Evolutionary conservation across 192 early-diverging fungal species (phyloP).

Genomic region (Linnemannia exigua): DNA sequence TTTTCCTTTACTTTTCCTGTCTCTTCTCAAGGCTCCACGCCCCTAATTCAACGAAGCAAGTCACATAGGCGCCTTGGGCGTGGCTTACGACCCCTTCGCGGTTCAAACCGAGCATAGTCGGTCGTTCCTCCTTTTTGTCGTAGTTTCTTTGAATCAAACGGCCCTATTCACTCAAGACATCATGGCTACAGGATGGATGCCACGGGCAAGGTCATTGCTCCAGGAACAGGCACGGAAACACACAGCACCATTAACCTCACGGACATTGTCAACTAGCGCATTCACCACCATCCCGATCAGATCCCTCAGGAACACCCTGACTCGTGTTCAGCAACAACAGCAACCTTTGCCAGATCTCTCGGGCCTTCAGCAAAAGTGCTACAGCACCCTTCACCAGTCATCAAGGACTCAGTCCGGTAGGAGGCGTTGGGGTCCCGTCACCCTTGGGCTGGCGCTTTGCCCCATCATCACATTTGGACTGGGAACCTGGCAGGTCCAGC

Average conservation of each 20-base stretch:
- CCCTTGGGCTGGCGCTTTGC: slow-evolving; percentile 55
- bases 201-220: not conserved
- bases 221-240: not conserved
- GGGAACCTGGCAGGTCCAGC: slow-evolving; percentile 90
- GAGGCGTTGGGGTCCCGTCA: slow-evolving; percentile 43
- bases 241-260: not conserved
- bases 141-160: not conserved
- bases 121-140: not conserved
- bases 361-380: not conserved
- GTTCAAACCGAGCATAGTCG: not conserved
- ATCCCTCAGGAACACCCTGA: not conserved
- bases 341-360: not conserved
- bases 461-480: slow-evolving; percentile 78
- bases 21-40: not conserved
- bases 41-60: not conserved
- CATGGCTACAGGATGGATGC: not conserved
- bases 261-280: not conserved
- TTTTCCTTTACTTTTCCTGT: too few relatives aligned
- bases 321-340: not conserved
- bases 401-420: slow-evolving; percentile 41
- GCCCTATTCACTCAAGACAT: not conserved
- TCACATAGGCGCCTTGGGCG: not conserved
- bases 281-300: not conserved
- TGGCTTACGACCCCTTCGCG: not conserved
- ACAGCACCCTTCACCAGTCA: slow-evolving; percentile 33